Percentiles rank a stretch among this genome's conserved stretches.
Conservation (phyloP, 1,284 basidiomycete genomes). For the Puccinia brachypodii region DNA sequence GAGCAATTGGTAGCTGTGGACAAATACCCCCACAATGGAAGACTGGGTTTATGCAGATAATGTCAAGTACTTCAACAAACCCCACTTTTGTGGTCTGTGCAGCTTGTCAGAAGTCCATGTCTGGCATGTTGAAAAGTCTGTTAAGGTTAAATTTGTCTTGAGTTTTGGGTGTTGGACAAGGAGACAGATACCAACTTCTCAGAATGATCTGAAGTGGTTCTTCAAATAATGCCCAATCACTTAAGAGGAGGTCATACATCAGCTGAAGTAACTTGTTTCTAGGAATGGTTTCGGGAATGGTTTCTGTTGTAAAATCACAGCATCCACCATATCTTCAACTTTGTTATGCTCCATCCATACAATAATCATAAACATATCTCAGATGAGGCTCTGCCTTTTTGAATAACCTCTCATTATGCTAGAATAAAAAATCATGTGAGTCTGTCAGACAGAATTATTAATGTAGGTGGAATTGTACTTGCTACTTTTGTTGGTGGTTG, state of each 20-base stretch:
- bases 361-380: background rate
- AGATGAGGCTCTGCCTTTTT: background rate
- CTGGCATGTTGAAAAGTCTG: background rate
- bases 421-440: too few relatives aligned
- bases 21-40: background rate
- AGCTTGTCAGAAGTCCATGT: background rate
- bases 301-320: background rate
- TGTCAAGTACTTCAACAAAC: background rate
- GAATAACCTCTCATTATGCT: background rate
- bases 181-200: background rate
- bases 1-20: slow-evolving; percentile 10
- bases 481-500: too few relatives aligned
- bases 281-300: background rate
- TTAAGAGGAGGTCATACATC: background rate
- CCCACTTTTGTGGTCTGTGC: background rate
- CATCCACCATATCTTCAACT: background rate
- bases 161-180: background rate
- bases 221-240: background rate
- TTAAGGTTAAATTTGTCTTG: background rate
- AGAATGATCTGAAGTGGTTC: background rate
- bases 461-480: too few relatives aligned
- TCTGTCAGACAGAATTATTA: too few relatives aligned
- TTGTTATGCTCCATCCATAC: background rate
- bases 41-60: background rate
- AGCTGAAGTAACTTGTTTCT: background rate